Evolutionary conservation across 352 stramenopile species (phyloP), one percentile per base, ranked within the genome.

Genomic region (Thalassiosira livingstoniorum): DNA sequence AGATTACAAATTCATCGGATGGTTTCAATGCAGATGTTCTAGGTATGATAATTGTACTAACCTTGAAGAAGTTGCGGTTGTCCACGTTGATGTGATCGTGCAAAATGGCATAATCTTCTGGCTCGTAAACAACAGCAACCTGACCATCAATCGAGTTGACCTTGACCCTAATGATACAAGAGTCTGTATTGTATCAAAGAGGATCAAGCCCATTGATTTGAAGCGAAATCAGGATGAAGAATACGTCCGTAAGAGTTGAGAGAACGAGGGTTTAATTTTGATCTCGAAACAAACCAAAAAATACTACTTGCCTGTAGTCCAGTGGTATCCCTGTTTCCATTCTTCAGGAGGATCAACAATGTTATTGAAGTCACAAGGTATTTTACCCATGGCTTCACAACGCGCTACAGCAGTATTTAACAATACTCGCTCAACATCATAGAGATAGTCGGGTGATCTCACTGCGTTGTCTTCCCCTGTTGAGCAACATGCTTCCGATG

Each of bases 11-110:
- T n/a, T n/a, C n/a, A n/a, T n/a, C n/a, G n/a, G n/a, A n/a, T n/a
- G n/a, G n/a, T n/a, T n/a, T n/a, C n/a, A n/a, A n/a, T n/a, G n/a
- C n/a, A n/a, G n/a, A n/a, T n/a, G n/a, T n/a, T n/a, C n/a, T n/a
- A 51, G 42, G 42, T 18, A 51, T 18, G 67, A 62, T 21, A n/a
- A 58, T 42, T 58, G 13, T 21, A 35, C 67, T 37, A 54, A 86
- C 79, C 58, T 80, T 80, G 70, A 90, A 90, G 65, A 66, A 87
- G 35, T 87, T 87, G 47, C 69, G 45, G 47, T 80, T 87, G 11
- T 85, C 75, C 32, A 60, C 29, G 0, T 60, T 15, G 23, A 90
- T 55, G 42, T 87, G 69, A 34, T 58, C 64, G 61, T 83, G 67
- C 60, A 76, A 68, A 61, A 35, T 53, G 15, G 57, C 39, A 60